Base-by-base conservation (phyloP, 2,329 filamentous ascomycete species). In the Epichloe scottii region DNA sequence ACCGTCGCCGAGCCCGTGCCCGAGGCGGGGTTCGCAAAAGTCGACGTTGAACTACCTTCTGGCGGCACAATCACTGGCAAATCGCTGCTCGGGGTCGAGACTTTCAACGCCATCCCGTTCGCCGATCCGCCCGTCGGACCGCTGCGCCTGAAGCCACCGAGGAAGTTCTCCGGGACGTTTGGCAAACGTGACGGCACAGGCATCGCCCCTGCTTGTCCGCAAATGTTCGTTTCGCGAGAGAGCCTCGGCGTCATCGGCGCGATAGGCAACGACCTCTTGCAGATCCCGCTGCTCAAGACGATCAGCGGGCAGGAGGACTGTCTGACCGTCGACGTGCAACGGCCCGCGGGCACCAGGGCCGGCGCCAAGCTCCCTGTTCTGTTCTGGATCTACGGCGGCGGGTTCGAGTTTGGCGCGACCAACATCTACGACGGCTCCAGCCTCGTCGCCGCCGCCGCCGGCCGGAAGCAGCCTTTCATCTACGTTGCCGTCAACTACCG, bases 41-140 rank as follows among this genome's bases (percentile, higher is more conserved):
- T 78, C 3, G 75, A 73, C 3, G 79, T 83, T 46, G 66, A 72
- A 15, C 74, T 81, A 37, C 65, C 74, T 1, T 72, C 75, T 42
- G 81, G 78, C 38, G 81, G 79, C 43, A 83, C 76, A 4, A 67
- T 86, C 35, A 62, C 76, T 41, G 81, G 80, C 38, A 51, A 66
- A 57, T 53, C 61, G n/a, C 53, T 64, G 2, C 59, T 63, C 3
- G 65, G 67, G 26, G 73, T 88, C 19, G 86, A 91, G 52, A 78
- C 72, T 26, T 90, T 87, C 69, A 80, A 77, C 51, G 85, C 82
- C 21, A 87, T 93, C 51, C 87, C 86, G 3, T 93, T 82, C 60
- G 85, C 86, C 2, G 71, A 87, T 54, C 76, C 85, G 1, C 87
- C 87, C 0, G 73, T 77, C 0, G 85, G 83, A 0, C 63, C 71